Conservation (phyloP, 306 rosid genomes). For the Astragalus membranaceus region DNA sequence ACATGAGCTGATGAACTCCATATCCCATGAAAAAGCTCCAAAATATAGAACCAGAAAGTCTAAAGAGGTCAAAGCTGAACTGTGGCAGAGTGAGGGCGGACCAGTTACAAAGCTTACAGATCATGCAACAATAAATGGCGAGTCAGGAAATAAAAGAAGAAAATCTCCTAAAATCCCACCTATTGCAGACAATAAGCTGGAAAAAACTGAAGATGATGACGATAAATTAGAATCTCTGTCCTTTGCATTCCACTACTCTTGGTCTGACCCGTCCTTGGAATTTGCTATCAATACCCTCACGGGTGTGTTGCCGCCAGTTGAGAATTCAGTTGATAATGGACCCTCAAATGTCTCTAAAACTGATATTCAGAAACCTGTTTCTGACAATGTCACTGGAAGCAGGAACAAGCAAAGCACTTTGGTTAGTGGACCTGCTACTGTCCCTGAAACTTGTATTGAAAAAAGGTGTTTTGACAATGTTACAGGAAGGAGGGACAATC, state of each 20-base stretch:
- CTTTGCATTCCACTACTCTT: constrained; percentile 64
- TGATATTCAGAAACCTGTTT: constrained; percentile 19
- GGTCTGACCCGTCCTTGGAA: constrained; percentile 88
- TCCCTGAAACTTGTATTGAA: neutral
- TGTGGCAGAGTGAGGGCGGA: constrained; percentile 14
- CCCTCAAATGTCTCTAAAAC: constrained; percentile 19
- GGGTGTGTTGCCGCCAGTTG: constrained; percentile 63
- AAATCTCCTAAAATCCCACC: constrained; percentile 27
- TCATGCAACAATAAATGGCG: constrained; percentile 21
- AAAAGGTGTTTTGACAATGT: neutral
- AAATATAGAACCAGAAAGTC: constrained; percentile 20
- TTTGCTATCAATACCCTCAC: constrained; percentile 70
- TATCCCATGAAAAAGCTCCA: neutral
- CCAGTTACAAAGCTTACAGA: constrained; percentile 11
- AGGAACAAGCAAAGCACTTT: neutral
- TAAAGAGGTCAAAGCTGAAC: constrained; percentile 26
- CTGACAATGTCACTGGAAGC: constrained; percentile 15
- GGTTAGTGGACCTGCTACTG: constrained; percentile 5
- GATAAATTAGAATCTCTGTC: constrained; percentile 45
- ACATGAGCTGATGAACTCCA: neutral
- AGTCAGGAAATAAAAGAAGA: constrained; percentile 19
- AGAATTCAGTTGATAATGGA: constrained; percentile 25
- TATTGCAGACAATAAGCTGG: constrained; percentile 18
- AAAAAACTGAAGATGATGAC: constrained; percentile 28
- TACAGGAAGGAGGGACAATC: constrained; percentile 9